Evolutionary conservation across 2,329 filamentous ascomycete species (phyloP), one percentile per base, ranked within the genome.

Genomic region (Lasiodiplodia hormozganensis): DNA sequence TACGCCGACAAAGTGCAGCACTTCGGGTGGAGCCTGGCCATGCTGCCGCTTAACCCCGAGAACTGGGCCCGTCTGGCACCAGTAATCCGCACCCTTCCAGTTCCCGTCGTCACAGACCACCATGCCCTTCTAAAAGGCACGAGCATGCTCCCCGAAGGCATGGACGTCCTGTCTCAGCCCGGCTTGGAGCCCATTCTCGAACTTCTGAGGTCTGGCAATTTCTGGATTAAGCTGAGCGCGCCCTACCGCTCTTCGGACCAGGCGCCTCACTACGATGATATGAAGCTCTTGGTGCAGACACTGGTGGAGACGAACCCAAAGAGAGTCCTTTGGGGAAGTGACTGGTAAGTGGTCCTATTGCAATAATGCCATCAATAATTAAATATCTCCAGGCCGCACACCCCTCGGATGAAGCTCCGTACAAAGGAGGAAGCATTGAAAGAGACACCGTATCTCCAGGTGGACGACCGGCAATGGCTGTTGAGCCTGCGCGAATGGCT

Each of bases 211-310:
- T 69, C 72, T 1, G 78, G 79, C 2, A 73, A 74, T 56, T 69
- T 81, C 0, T 81, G 74, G 69, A 74, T 81, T 5, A 82, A 81
- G 38, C 70, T 82, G 7, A 81, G 79, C 58, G 79, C 78, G 2
- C 79, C 79, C 0, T 81, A 82, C 16, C 75, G 79, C 0, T 73
- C 79, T 6, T 77, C 74, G 43, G 74, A 74, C 1, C 62, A 73
- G 21, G 74, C 72, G 1, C 78, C 78, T 0, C n/a, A 38, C 0
- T 81, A 79, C 68, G 67, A 72, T 6, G 79, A 81, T 43, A 60
- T 80, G 36, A 70, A 73, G 47, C 72, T 73, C 5, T 54, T 80
- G 21, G 78, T 79, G 0, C 64, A 73, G 11, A 76, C 74, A 0
- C 71, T 79, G 43, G 71, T 80, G 1, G 71, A 77, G 56, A 76